Percentiles rank a stretch among this genome's conserved stretches.
These are phyloP conservation scores for Hypoxylon sp. DNA, from an alignment of 2,329 filamentous ascomycete genomes.

Conservation along the genomic window DNA sequence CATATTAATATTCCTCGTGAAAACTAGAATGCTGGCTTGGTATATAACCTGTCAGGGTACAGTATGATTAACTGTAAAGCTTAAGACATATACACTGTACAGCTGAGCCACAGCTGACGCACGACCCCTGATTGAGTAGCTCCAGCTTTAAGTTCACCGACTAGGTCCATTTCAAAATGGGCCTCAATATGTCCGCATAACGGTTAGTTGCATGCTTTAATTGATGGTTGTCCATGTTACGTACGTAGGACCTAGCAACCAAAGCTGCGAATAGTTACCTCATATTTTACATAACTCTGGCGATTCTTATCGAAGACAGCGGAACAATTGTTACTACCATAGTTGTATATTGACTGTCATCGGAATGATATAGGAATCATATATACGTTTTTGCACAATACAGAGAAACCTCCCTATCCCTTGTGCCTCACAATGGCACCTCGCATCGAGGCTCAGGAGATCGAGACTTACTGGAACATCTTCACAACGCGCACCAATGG, in stretches of 20 bases:
- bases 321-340: background rate
- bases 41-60: background rate
- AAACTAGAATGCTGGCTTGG: background rate
- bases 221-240: background rate
- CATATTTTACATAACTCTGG: constrained; percentile 21
- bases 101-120: constrained; percentile 42
- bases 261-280: constrained; percentile 30
- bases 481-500: constrained; percentile 73
- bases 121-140: constrained; percentile 11
- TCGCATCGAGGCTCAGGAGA: constrained; percentile 73
- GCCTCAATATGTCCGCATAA: background rate
- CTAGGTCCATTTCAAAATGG: constrained; percentile 1
- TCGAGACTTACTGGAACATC: constrained; percentile 78
- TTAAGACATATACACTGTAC: background rate
- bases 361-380: background rate
- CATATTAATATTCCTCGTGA: background rate
- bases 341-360: background rate
- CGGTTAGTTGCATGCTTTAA: constrained; percentile 40
- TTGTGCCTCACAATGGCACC: constrained; percentile 65
- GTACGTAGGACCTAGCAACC: constrained; percentile 2
- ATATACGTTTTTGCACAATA: constrained; percentile 2
- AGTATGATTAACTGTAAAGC: background rate
- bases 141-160: constrained; percentile 15
- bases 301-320: constrained; percentile 3
- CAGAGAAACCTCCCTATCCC: constrained; percentile 5